Base-by-base conservation (phyloP, 2,329 filamentous ascomycete species). In the Hymenoscyphus scutula region DNA sequence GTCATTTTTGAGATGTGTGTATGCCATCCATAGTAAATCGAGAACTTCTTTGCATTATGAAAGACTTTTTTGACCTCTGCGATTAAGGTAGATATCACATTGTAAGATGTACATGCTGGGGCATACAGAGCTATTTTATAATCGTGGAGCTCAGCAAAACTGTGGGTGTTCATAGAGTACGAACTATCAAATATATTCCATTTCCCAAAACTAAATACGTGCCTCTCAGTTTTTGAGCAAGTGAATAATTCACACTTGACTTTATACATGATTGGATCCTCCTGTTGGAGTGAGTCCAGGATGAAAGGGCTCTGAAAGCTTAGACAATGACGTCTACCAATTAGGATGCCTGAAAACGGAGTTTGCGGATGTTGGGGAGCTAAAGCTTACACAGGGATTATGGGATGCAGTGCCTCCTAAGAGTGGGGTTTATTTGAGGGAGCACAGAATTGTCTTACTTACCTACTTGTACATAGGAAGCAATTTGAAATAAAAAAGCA, bases 231-330 rank as follows among this genome's bases (percentile, higher is more conserved):
- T 37, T 4, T 37, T 37, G 34, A 5, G 13, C 5, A 37, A 15
- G 34, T 37, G 13, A 37, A n/a, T n/a, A n/a, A n/a, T n/a, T n/a
- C n/a, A n/a, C n/a, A n/a, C n/a, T n/a, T 29, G 27, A 29, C 27
- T 29, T 29, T 6, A 29, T 29, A 29, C 27, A 3, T 29, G 27
- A 29, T 37, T 37, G 11, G 10, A 32, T 32, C 5, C 10, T 2
- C 30, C 30, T 32, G 10, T 15, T 37, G 15, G 8, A 15, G 11
- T 37, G 10, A 37, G 32, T 19, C 6, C 17, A 41, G 38, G n/a
- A 41, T 41, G 38, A 41, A n/a, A 41, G n/a, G 11, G 61, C 61
- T 63, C 41, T 25, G 17, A 64, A 65, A 63, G 61, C 58, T 63
- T 65, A 41, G 55, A 37, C 56, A 61, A 66, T 66, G 58, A 64